Percentiles rank a stretch among this genome's conserved stretches.
Conservation (phyloP, 345 rosid species). For the Clarkia xantiana region DNA sequence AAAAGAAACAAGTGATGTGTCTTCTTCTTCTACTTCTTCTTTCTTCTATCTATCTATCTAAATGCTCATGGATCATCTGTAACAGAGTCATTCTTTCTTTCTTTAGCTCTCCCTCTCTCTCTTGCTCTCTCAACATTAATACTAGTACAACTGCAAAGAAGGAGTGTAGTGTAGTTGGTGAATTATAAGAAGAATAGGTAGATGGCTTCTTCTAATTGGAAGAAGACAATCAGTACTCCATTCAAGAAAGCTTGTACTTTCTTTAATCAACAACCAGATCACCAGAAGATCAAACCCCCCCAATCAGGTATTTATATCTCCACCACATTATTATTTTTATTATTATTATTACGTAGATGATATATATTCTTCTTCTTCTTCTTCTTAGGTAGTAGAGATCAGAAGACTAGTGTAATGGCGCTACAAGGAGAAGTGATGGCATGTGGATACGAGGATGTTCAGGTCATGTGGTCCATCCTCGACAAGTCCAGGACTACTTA, state of each 20-base stretch:
- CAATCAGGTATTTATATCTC: conserved; percentile 18
- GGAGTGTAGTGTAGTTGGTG: no score
- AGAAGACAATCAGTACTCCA: conserved; percentile 63
- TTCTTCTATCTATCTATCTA: no score
- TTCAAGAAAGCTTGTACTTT: conserved; percentile 70
- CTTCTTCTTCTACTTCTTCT: no score
- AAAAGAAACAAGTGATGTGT: no score
- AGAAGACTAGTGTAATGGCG: conserved; percentile 40
- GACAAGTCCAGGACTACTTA: conserved; percentile 69
- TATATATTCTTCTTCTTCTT: neutral
- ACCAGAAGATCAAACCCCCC: conserved; percentile 25
- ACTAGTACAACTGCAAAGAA: no score
- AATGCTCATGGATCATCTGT: no score
- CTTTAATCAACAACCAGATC: conserved; percentile 33
- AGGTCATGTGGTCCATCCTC: conserved; percentile 93
- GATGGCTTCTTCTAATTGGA: conserved; percentile 80
- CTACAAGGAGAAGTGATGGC: conserved; percentile 88
- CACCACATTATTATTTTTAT: no score
- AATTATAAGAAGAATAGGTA: no score
- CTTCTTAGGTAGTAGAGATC: conserved; percentile 35
- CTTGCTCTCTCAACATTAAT: no score
- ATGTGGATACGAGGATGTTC: conserved; percentile 78
- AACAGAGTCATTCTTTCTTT: no score
- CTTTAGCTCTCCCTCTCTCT: no score
- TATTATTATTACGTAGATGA: no score